These are phyloP conservation scores for Crotalaria pallida DNA, from an alignment of 306 rosid species.

Conservation along the genomic window DNA sequence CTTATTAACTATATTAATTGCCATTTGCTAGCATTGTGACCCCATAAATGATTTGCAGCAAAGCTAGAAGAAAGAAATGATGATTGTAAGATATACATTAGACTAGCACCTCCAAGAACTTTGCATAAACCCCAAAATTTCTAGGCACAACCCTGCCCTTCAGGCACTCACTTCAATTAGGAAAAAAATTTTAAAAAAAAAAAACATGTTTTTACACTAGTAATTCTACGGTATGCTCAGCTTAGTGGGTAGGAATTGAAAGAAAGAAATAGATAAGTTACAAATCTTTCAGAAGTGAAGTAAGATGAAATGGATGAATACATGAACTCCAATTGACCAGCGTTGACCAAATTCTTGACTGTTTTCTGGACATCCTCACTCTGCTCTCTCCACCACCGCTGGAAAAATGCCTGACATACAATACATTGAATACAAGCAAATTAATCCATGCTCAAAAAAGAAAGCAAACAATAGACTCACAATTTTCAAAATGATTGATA, in stretches of 20 bases:
- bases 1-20: no score
- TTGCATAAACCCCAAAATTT: no score
- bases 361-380: constrained; percentile 35
- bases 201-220: neutral
- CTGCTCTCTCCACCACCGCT: constrained; percentile 85
- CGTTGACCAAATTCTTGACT: constrained; percentile 56
- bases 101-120: no score
- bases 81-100: no score
- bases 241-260: neutral
- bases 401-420: constrained; percentile 86
- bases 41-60: no score
- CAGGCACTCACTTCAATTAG: no score
- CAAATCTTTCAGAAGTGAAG: neutral
- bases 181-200: no score
- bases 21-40: no score
- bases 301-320: constrained; percentile 18
- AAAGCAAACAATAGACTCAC: neutral
- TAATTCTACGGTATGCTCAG: neutral
- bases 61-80: no score
- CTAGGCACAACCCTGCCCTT: no score
- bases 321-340: constrained; percentile 84
- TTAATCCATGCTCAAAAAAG: neutral
- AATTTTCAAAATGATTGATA: neutral
- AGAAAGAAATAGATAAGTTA: neutral
- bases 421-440: neutral